Conservation (phyloP, 2,329 filamentous ascomycete genomes). For the Cadophora gregata region DNA sequence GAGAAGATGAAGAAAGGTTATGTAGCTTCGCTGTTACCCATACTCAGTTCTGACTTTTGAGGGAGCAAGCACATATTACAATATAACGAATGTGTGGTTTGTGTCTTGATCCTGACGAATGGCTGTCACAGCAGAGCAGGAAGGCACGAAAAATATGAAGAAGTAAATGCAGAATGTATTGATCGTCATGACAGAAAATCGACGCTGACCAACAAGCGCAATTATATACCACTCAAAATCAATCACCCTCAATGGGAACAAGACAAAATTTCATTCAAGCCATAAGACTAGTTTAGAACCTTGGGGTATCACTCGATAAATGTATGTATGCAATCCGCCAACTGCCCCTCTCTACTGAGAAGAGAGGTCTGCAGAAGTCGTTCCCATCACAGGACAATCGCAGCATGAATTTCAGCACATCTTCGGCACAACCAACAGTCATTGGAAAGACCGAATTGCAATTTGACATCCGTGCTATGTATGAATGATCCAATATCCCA, state of each 20-base stretch:
- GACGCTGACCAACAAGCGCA: background rate
- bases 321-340: constrained; percentile 37
- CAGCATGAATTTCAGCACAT: constrained; percentile 84
- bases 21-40: no score
- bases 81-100: no score
- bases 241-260: no score
- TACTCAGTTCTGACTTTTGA: no score
- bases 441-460: constrained; percentile 84
- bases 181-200: background rate
- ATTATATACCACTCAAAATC: no score
- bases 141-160: background rate
- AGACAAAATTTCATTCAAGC: no score
- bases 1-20: no score
- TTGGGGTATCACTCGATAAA: background rate
- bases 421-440: constrained; percentile 97
- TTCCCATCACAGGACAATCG: constrained; percentile 44
- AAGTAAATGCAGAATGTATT: background rate
- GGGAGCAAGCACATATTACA: no score
- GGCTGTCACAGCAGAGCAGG: background rate
- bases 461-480: constrained; percentile 99
- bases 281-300: no score
- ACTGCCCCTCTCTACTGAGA: constrained; percentile 31
- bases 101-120: no score
- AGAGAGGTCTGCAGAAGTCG: constrained; percentile 28
- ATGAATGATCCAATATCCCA: background rate